These are phyloP conservation scores for Septoria petroselini DNA, from an alignment of 2,329 filamentous ascomycete species.

Conservation along the genomic window DNA sequence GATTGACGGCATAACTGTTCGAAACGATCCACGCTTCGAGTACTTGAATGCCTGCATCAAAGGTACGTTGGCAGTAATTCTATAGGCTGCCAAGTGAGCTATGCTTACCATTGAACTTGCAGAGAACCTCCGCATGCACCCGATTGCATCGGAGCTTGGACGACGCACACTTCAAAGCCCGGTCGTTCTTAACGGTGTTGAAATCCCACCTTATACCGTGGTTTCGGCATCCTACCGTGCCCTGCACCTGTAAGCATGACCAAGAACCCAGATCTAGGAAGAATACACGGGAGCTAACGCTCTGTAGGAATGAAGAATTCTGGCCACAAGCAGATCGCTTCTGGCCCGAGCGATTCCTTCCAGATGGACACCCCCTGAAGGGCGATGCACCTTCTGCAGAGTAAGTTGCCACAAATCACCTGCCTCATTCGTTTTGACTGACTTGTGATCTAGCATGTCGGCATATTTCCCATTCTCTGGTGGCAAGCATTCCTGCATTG, in stretches of 20 bases:
- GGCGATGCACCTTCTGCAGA: slow-evolving; percentile 8
- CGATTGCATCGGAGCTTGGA: slow-evolving; percentile 14
- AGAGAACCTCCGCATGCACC: slow-evolving; percentile 18
- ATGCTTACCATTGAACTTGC: too few relatives aligned
- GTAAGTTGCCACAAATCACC: too few relatives aligned
- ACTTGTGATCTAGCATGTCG: too few relatives aligned
- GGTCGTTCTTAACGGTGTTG: background rate
- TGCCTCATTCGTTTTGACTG: too few relatives aligned
- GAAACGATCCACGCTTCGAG: slow-evolving; percentile 7
- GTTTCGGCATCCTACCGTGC: slow-evolving; percentile 18
- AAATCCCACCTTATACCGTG: slow-evolving; percentile 14
- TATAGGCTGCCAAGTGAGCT: too few relatives aligned
- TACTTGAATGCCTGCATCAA: slow-evolving; percentile 16
- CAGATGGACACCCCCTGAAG: slow-evolving; percentile 9
- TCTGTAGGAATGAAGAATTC: slow-evolving; percentile 16
- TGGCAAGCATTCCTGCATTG: slow-evolving; percentile 13
- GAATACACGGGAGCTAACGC: too few relatives aligned
- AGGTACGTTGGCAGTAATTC: too few relatives aligned
- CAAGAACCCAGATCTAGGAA: too few relatives aligned
- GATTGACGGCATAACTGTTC: slow-evolving; percentile 4
- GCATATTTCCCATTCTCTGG: slow-evolving; percentile 17
- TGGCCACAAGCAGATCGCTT: slow-evolving; percentile 15
- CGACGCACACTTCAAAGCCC: slow-evolving; percentile 3
- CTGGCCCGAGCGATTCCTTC: slow-evolving; percentile 15
- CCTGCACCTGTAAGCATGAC: too few relatives aligned